Evolutionary conservation across 1,139 yeast genomes (phyloP), one percentile per base, ranked within the genome.

Genomic region (Pichia sp.): DNA sequence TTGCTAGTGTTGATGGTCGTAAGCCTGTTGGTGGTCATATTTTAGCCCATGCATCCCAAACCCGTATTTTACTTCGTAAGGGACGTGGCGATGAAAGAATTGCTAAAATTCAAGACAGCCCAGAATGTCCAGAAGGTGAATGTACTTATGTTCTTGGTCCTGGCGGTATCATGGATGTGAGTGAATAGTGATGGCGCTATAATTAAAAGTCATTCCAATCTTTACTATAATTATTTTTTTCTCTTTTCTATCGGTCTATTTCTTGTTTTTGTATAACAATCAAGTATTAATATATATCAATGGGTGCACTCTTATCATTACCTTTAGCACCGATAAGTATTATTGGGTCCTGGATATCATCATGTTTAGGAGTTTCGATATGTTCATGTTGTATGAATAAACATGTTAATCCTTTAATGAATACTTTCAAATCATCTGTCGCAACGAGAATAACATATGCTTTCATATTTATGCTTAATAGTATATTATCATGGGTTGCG

Each of bases 371-470:
- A 14, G 95, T 96, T 0, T 87, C 95, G 19, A 76, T 87, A 42
- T 87, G 95, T 59, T 80, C 89, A 3, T 81, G 89, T 10, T 70
- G 72, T 75, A 41, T 74, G 77, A 61, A 70, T 73, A 55, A 72
- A 71, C 48, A 62, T 64, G 45, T 69, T 63, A 56, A 70, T 67
- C 63, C 90, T 71, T 70, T 85, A 73, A 73, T 82, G n/a, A 79
- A 79, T 19, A 79, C 84, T 0, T 77, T 79, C 63, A 70, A 73
- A 54, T 86, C 95, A 19, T 83, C 95, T 27, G 77, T 90, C 31
- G 84, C 84, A 42, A 83, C 91, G 9, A 79, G 99, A 65, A 74
- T 91, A 36, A 80, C 90, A 48, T 93, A 93, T 68, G 99, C 99
- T 14, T 63, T 84, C 33, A 72, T 91, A 46, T 80, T 95, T 55